Conservation (phyloP, 2,329 filamentous ascomycete genomes). For the Clonostachys rhizophaga region DNA sequence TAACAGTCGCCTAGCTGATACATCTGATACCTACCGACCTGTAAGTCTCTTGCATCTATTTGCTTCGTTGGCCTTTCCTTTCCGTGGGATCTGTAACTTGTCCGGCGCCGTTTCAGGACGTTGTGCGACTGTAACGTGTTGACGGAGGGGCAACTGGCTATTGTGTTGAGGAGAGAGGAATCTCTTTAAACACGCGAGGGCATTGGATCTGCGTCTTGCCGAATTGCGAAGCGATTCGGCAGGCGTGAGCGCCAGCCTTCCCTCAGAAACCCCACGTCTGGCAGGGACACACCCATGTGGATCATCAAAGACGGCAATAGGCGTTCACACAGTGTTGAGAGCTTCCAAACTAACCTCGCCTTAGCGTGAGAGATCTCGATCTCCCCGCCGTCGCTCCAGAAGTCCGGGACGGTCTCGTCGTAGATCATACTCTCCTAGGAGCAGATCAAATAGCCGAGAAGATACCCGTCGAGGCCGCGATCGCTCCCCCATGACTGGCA, state of each 20-base stretch:
- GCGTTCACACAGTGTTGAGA: slow-evolving; percentile 8
- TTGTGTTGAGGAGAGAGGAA: neutral
- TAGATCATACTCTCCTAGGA: slow-evolving; percentile 75
- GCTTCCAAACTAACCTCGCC: slow-evolving; percentile 13
- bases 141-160: too few relatives aligned
- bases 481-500: slow-evolving; percentile 81
- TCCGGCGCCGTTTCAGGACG: too few relatives aligned
- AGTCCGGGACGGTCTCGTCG: slow-evolving; percentile 71
- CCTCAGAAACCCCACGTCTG: neutral
- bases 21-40: neutral
- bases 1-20: neutral
- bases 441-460: slow-evolving; percentile 70
- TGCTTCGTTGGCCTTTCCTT: too few relatives aligned
- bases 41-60: neutral
- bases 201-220: too few relatives aligned
- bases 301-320: neutral
- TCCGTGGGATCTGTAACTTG: too few relatives aligned
- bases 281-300: neutral
- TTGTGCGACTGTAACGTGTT: too few relatives aligned
- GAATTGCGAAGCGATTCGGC: too few relatives aligned
- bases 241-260: neutral
- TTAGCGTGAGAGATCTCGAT: slow-evolving; percentile 81
- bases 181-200: neutral
- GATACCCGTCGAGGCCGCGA: slow-evolving; percentile 71
- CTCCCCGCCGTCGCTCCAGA: slow-evolving; percentile 77